These are phyloP conservation scores for Umbelopsis vinacea DNA, from an alignment of 192 early-diverging fungal species.

Conservation along the genomic window DNA sequence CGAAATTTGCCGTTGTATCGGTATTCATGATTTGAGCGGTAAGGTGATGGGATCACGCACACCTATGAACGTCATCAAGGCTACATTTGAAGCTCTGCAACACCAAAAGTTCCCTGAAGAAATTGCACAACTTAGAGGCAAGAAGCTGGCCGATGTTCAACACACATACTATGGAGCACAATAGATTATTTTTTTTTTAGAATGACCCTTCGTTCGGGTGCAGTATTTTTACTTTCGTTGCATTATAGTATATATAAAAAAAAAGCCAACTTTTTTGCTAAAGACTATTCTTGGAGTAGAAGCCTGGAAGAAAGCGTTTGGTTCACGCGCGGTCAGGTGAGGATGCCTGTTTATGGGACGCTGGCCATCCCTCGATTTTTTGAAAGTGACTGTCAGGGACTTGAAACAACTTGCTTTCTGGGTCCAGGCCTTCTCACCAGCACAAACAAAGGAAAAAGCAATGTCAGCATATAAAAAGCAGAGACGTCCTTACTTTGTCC, in stretches of 20 bases:
- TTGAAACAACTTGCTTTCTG: neutral
- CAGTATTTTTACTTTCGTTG: neutral
- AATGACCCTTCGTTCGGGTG: neutral
- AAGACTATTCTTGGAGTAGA: too few relatives aligned
- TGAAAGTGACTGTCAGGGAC: neutral
- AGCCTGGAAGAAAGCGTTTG: too few relatives aligned
- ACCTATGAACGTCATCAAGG: slow-evolving; percentile 99
- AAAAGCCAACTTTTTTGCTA: neutral
- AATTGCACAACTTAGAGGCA: slow-evolving; percentile 85
- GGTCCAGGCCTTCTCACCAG: neutral
- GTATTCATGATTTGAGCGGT: slow-evolving; percentile 89
- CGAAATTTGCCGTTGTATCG: slow-evolving; percentile 92
- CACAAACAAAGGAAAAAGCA: neutral
- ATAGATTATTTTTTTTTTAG: slow-evolving; percentile 23
- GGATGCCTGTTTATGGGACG: too few relatives aligned
- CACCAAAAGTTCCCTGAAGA: slow-evolving; percentile 83
- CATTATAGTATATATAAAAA: neutral
- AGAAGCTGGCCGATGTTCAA: slow-evolving; percentile 89
- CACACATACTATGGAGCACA: slow-evolving; percentile 82
- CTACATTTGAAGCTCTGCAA: slow-evolving; percentile 87
- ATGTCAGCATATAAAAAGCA: too few relatives aligned
- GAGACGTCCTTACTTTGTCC: too few relatives aligned
- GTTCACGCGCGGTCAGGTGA: too few relatives aligned
- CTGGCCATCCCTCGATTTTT: neutral
- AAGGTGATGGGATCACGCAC: slow-evolving; percentile 93